Evolutionary conservation across 495 filamentous ascomycete species (phyloP).

Genomic region (Aspergillus kassunensis): DNA sequence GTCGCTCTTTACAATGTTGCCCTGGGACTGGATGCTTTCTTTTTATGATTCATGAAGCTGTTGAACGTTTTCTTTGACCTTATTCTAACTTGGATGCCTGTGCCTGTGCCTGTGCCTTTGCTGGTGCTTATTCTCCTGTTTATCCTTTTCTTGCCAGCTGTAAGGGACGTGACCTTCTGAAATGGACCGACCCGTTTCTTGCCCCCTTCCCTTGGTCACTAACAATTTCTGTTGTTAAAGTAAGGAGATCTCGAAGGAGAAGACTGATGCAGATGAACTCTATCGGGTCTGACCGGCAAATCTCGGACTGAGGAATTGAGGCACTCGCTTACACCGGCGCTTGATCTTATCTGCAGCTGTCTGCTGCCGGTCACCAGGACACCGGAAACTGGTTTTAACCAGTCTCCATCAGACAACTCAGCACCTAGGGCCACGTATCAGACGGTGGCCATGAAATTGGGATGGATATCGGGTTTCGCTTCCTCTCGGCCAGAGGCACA

Average conservation of each 20-base stretch:
- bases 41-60: neutral
- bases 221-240: neutral
- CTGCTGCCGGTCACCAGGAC: no score
- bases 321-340: no score
- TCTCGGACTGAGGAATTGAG: no score
- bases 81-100: neutral
- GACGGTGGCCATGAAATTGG: neutral
- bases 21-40: neutral
- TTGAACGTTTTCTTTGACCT: neutral
- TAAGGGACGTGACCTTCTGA: conserved; percentile 7
- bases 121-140: neutral
- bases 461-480: neutral
- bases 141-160: neutral
- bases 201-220: conserved; percentile 3
- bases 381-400: no score
- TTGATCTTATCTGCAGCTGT: no score
- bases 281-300: no score
- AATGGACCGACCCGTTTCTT: conserved; percentile 4
- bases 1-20: conserved; percentile 1
- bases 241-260: no score
- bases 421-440: no score
- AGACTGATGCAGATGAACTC: no score
- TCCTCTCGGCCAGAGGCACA: neutral
- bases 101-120: neutral
- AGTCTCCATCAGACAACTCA: no score